phyloP scores from a whole-genome alignment of 2,329 filamentous ascomycete genomes.

The Pseudocercospora ulei region DNA sequence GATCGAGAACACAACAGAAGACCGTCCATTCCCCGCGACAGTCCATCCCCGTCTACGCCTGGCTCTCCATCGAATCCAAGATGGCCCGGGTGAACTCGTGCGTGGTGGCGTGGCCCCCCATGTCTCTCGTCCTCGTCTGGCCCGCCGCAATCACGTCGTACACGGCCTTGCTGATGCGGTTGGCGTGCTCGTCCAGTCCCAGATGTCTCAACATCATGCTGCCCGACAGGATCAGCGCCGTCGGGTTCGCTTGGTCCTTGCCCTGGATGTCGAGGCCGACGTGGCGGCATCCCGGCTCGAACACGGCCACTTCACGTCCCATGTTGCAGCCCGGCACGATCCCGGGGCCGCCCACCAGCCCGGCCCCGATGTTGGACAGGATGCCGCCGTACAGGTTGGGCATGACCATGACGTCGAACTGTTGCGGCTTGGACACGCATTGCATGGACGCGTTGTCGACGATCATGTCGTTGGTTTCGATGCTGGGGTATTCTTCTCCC shows the following conservation, averaged over 20 bases:
- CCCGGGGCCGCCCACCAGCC: slow-evolving; percentile 90
- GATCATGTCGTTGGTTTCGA: slow-evolving; percentile 98
- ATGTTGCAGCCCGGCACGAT: slow-evolving; percentile 99
- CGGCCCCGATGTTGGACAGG: slow-evolving; percentile 95
- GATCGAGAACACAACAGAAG: too few relatives aligned
- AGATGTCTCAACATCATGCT: slow-evolving; percentile 97
- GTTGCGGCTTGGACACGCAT: slow-evolving; percentile 88
- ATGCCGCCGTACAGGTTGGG: slow-evolving; percentile 98
- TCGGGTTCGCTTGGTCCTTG: slow-evolving; percentile 98
- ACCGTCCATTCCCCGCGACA: neutral
- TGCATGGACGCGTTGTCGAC: slow-evolving; percentile 99
- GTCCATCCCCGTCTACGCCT: too few relatives aligned
- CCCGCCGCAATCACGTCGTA: slow-evolving; percentile 80
- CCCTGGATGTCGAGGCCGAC: slow-evolving; percentile 99
- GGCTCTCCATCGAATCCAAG: slow-evolving; percentile 78
- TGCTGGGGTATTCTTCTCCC: slow-evolving; percentile 86
- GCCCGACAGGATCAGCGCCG: slow-evolving; percentile 84
- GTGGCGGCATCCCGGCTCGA: slow-evolving; percentile 98
- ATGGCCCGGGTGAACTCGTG: slow-evolving; percentile 93
- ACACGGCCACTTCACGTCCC: slow-evolving; percentile 95
- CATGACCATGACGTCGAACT: slow-evolving; percentile 99
- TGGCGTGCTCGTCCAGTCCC: slow-evolving; percentile 94
- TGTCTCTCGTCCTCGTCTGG: slow-evolving; percentile 81
- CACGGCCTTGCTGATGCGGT: slow-evolving; percentile 87
- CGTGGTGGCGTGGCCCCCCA: slow-evolving; percentile 83